Evolutionary conservation across 129 eudicot genomes (phyloP).

Genomic region (Mikania micrantha): DNA sequence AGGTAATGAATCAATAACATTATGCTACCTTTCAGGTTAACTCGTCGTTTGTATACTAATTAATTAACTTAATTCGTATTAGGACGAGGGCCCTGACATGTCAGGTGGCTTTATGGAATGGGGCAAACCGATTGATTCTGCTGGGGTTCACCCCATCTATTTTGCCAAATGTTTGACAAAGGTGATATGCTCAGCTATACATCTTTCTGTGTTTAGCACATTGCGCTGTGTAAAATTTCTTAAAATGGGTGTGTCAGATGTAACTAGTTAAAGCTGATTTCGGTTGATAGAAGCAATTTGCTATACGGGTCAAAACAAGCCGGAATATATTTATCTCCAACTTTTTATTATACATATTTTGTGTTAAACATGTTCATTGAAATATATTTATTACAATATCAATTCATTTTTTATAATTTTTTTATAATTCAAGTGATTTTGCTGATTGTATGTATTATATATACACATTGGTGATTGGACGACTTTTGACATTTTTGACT

Average conservation of each 20-base stretch:
- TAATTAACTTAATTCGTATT: not conserved
- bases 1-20: slow-evolving; percentile 27
- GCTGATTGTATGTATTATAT: not conserved
- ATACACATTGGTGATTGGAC: not conserved
- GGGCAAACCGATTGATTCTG: slow-evolving; percentile 41
- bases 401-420: not conserved
- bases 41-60: not conserved
- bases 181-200: slow-evolving; percentile 36
- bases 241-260: not conserved
- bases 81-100: slow-evolving; percentile 46
- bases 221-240: not conserved
- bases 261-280: not conserved
- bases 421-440: not conserved
- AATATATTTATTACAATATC: not conserved
- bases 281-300: not conserved
- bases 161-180: slow-evolving; percentile 75
- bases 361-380: not conserved
- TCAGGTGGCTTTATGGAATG: slow-evolving; percentile 30
- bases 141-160: slow-evolving; percentile 54
- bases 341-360: not conserved
- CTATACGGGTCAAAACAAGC: not conserved
- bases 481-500: not conserved
- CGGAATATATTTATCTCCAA: not conserved
- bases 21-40: not conserved
- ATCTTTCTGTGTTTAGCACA: not conserved